Conservation (phyloP, 2,329 filamentous ascomycete species). For the Helotiales sp. region DNA sequence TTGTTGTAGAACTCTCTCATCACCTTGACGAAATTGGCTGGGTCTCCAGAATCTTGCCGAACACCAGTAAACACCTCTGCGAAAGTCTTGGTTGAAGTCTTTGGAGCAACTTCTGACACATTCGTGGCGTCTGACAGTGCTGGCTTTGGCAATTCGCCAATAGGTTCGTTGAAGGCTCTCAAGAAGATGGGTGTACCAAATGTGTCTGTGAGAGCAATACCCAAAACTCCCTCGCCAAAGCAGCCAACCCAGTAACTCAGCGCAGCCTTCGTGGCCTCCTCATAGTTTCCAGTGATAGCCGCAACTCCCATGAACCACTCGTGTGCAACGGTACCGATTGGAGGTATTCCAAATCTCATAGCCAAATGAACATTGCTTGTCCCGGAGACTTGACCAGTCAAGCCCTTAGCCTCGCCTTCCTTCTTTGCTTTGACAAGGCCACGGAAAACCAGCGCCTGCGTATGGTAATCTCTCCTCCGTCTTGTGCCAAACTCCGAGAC, state of each 20-base stretch:
- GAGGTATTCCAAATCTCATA: constrained; percentile 84
- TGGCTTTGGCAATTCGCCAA: constrained; percentile 45
- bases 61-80: constrained; percentile 71
- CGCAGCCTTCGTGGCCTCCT: constrained; percentile 80
- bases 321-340: constrained; percentile 90
- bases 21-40: constrained; percentile 66
- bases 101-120: background rate
- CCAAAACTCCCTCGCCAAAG: constrained; percentile 83
- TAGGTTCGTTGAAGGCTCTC: constrained; percentile 76
- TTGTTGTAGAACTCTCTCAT: constrained; percentile 54
- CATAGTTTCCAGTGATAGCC: constrained; percentile 86
- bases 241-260: constrained; percentile 88
- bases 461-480: constrained; percentile 89
- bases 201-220: constrained; percentile 92
- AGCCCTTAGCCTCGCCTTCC: constrained; percentile 67
- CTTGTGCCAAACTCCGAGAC: constrained; percentile 95
- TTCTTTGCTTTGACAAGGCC: constrained; percentile 81
- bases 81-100: constrained; percentile 55
- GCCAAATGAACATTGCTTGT: constrained; percentile 98
- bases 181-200: constrained; percentile 93
- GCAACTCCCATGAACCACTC: constrained; percentile 99
- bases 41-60: constrained; percentile 75
- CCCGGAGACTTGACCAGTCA: constrained; percentile 76
- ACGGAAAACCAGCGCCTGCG: constrained; percentile 87
- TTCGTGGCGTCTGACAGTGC: constrained; percentile 1